Percentiles rank a stretch among this genome's conserved stretches.
These are phyloP conservation scores for Solanum virginianum DNA, from an alignment of 257 asterid genomes.

Conservation along the genomic window DNA sequence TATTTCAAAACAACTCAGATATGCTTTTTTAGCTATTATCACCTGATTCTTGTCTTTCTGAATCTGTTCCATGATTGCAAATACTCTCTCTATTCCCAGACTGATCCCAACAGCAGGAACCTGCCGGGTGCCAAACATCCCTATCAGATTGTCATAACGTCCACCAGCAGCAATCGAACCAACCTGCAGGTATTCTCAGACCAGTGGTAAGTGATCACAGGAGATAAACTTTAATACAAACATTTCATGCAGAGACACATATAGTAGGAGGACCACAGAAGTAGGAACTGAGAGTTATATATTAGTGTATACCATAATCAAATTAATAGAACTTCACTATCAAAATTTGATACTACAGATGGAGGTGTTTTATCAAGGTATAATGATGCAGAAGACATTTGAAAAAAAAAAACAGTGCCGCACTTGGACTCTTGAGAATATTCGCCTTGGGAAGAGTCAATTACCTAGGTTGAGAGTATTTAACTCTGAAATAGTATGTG, in stretches of 20 bases:
- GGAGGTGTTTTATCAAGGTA: background rate
- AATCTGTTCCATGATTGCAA: slow-evolving; percentile 77
- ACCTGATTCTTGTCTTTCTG: slow-evolving; percentile 65
- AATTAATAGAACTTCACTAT: background rate
- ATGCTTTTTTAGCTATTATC: background rate
- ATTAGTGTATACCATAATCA: background rate
- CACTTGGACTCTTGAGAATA: background rate
- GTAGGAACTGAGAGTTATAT: background rate
- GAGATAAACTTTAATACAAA: background rate
- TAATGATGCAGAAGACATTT: background rate
- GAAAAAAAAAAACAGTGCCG: background rate
- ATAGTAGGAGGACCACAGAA: background rate
- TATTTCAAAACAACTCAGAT: background rate
- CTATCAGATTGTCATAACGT: slow-evolving; percentile 84
- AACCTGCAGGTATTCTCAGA: slow-evolving; percentile 36
- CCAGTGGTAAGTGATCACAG: background rate
- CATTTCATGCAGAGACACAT: background rate
- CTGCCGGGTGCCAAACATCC: slow-evolving; percentile 73
- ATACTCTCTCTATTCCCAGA: slow-evolving; percentile 89
- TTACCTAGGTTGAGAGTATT: background rate
- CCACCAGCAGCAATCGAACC: slow-evolving; percentile 99
- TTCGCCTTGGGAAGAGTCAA: background rate
- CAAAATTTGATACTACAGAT: background rate
- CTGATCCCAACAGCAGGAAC: slow-evolving; percentile 96
- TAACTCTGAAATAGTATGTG: background rate